Percentiles rank a stretch among this genome's conserved stretches.
Evolutionary conservation across 2,329 filamentous ascomycete genomes (phyloP).

Genomic region (Phialophora expanda): DNA sequence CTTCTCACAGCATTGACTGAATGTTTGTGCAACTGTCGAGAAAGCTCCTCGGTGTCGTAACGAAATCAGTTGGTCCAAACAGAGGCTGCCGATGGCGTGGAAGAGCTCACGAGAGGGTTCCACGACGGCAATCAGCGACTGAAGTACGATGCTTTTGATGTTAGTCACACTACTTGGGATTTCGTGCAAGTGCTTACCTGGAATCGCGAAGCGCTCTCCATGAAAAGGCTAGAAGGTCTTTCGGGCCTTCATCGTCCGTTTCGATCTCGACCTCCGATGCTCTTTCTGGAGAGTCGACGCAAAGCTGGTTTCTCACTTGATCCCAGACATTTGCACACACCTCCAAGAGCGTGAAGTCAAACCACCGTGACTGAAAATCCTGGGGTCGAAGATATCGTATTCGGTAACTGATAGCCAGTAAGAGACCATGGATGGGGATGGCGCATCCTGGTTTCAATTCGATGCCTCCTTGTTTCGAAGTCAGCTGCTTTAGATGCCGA

Average conservation of each 20-base stretch:
- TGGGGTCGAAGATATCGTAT: conserved; percentile 19
- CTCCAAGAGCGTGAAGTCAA: conserved; percentile 57
- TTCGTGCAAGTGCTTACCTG: conserved; percentile 61
- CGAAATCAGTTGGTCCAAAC: conserved; percentile 80
- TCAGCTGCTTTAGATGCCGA: conserved; percentile 7
- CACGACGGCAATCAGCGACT: conserved; percentile 58
- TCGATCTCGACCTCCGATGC: conserved; percentile 66
- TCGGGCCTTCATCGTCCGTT: conserved; percentile 77
- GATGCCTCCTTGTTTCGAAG: background rate
- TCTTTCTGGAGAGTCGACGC: conserved; percentile 93
- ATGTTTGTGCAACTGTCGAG: conserved; percentile 88
- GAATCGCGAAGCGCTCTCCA: conserved; percentile 95
- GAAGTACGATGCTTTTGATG: conserved; percentile 69
- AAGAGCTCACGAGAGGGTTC: conserved; percentile 63
- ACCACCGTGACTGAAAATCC: conserved; percentile 43
- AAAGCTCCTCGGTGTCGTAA: conserved; percentile 91
- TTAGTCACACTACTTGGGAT: conserved; percentile 34
- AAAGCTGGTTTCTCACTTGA: conserved; percentile 76
- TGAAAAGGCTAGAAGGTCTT: conserved; percentile 90
- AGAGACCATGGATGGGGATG: conserved; percentile 34
- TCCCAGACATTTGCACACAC: conserved; percentile 75
- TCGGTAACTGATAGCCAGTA: conserved; percentile 32
- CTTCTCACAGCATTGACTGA: conserved; percentile 76
- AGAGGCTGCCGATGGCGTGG: conserved; percentile 70
- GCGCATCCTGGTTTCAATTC: conserved; percentile 24